phyloP scores from a whole-genome alignment of 2,329 filamentous ascomycete genomes.

The Fusarium floridanum region DNA sequence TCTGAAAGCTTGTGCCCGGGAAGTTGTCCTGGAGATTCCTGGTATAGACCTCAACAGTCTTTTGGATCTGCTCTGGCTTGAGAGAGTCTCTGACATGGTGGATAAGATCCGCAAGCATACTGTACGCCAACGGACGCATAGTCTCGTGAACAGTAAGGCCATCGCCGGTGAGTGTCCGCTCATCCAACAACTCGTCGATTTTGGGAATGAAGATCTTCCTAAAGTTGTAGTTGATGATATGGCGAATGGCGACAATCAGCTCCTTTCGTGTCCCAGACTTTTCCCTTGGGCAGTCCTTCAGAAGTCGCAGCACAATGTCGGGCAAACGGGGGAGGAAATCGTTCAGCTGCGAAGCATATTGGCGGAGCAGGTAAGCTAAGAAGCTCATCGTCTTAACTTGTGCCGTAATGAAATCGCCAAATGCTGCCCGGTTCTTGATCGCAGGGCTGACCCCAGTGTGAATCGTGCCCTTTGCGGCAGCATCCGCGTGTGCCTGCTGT shows the following conservation, averaged over 20 bases:
- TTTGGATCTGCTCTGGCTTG: conserved; percentile 89
- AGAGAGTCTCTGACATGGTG: conserved; percentile 96
- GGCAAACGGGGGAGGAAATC: conserved; percentile 91
- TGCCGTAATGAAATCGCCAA: conserved; percentile 96
- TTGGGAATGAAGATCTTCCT: conserved; percentile 93
- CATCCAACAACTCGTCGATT: conserved; percentile 94
- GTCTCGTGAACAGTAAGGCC: conserved; percentile 97
- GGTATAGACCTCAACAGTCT: conserved; percentile 97
- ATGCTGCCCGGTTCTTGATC: conserved; percentile 93
- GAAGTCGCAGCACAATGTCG: conserved; percentile 87
- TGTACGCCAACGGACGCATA: conserved; percentile 94
- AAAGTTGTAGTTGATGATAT: conserved; percentile 99
- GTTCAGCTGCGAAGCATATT: conserved; percentile 86
- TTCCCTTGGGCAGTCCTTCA: conserved; percentile 94
- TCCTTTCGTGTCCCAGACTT: conserved; percentile 96
- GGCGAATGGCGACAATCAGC: conserved; percentile 92
- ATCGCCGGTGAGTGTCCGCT: conserved; percentile 93
- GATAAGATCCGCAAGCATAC: conserved; percentile 97
- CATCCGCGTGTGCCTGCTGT: conserved; percentile 90
- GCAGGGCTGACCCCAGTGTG: conserved; percentile 94
- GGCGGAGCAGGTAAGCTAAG: conserved; percentile 88
- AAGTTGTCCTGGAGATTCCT: conserved; percentile 96
- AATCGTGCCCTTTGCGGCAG: conserved; percentile 80
- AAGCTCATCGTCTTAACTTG: conserved; percentile 99
- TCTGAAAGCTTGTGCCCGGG: conserved; percentile 98